Conservation (phyloP, 345 rosid genomes). For the Cardamine chenopodiifolia region DNA sequence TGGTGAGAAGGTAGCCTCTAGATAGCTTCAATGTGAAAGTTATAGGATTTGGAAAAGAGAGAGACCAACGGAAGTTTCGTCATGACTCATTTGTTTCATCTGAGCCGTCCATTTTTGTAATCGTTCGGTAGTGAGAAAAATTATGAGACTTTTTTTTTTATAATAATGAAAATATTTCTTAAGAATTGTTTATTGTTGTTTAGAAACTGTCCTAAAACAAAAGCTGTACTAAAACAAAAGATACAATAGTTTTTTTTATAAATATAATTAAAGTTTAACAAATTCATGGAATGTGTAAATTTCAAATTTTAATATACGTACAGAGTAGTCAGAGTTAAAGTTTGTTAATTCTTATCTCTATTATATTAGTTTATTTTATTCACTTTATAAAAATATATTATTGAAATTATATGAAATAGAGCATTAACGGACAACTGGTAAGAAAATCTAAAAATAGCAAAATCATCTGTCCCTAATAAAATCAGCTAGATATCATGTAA, state of each 20-base stretch:
- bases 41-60: neutral
- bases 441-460: neutral
- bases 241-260: neutral
- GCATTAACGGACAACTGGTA: neutral
- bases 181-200: neutral
- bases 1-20: slow-evolving; percentile 7
- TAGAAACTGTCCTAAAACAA: neutral
- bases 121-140: neutral
- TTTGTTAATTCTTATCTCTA: neutral
- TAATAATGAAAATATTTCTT: neutral
- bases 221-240: neutral
- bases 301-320: too few species aligned
- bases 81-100: slow-evolving; percentile 16
- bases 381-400: neutral
- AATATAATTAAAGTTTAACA: neutral
- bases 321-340: too few species aligned
- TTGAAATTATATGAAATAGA: neutral
- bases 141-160: neutral
- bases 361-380: neutral
- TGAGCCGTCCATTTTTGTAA: slow-evolving; percentile 13
- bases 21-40: neutral
- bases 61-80: slow-evolving; percentile 18
- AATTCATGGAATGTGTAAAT: neutral
- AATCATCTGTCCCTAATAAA: neutral
- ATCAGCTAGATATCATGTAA: neutral